Conservation (phyloP, 306 rosid species). For the Astragalus glycyphyllos region DNA sequence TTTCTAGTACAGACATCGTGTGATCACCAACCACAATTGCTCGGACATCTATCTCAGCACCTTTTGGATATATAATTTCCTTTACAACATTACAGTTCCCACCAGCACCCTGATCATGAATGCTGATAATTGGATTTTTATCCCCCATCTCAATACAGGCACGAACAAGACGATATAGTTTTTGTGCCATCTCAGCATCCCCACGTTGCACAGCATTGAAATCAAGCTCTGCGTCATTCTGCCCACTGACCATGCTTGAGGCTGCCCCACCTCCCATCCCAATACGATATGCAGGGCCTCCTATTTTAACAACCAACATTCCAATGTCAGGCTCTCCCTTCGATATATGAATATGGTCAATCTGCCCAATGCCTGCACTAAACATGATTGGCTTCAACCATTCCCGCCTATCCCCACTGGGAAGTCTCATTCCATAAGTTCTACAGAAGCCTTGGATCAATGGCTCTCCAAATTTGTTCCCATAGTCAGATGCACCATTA, state of each 20-base stretch:
- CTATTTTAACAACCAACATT: conserved; percentile 91
- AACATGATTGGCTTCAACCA: conserved; percentile 99
- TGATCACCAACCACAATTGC: conserved; percentile 85
- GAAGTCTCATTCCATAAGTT: conserved; percentile 93
- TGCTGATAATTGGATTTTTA: conserved; percentile 81
- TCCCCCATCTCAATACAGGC: conserved; percentile 95
- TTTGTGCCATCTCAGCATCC: conserved; percentile 98
- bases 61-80: conserved; percentile 84
- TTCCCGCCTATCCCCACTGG: conserved; percentile 92
- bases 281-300: conserved; percentile 96
- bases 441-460: conserved; percentile 94
- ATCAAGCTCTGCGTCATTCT: conserved; percentile 91
- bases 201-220: conserved; percentile 97
- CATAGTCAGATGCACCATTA: conserved; percentile 95
- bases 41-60: conserved; percentile 79
- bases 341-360: conserved; percentile 77
- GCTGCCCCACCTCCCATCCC: conserved; percentile 99
- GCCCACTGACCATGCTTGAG: conserved; percentile 96
- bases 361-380: conserved; percentile 92
- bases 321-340: conserved; percentile 89
- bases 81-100: conserved; percentile 94
- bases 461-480: conserved; percentile 99
- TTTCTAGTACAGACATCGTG: conserved; percentile 91
- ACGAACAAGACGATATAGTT: conserved; percentile 90
- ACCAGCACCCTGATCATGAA: conserved; percentile 97